Evolutionary conservation across 495 filamentous ascomycete species (phyloP), one percentile per base, ranked within the genome.

Genomic region (Physcia stellaris): DNA sequence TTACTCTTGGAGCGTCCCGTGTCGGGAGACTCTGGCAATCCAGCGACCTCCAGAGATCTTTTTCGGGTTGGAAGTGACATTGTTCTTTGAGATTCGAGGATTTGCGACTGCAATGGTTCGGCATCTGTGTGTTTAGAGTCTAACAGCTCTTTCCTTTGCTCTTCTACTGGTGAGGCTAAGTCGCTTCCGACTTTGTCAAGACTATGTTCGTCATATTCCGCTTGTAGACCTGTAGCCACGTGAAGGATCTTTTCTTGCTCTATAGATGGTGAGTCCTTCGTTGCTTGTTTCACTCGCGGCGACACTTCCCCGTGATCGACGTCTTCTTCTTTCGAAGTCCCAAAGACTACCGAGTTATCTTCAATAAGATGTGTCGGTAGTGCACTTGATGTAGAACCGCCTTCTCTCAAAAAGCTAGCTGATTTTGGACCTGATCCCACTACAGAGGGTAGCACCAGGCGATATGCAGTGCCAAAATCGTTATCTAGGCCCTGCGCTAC

Each of bases 1-100:
- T 88, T 87, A 59, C 84, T 92, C 49, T 85, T 75, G 49, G 79
- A 73, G 32, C 81, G 69, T 4, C 77, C 71, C 6, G 67, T 72
- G 42, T 80, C 66, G 24, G 53, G 54, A 17, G 60, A 46, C 12
- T 75, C 73, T 6, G 66, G 62, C 28, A 66, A 56, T 11, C 65
- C 65, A 22, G 60, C 63, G 6, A 64, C 63, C 31, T 64, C 61
- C 23, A 63, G 68, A 15, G 68, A 71, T 44, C 69, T 48, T 50
- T 73, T 73, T 9, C 66, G 62, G 20, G 50, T 48, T 33, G 53
- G 47, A n/a, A 56, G 37, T 11, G 26, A 39, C 13, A 41, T 49
- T 4, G 40, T 5, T 22, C 24, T n/a, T n/a, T n/a, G n/a, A n/a
- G n/a, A n/a, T n/a, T n/a, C n/a, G n/a, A n/a, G n/a, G n/a, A n/a